Base-by-base conservation (phyloP, 257 asterid species). In the Ligustrum vulgare region DNA sequence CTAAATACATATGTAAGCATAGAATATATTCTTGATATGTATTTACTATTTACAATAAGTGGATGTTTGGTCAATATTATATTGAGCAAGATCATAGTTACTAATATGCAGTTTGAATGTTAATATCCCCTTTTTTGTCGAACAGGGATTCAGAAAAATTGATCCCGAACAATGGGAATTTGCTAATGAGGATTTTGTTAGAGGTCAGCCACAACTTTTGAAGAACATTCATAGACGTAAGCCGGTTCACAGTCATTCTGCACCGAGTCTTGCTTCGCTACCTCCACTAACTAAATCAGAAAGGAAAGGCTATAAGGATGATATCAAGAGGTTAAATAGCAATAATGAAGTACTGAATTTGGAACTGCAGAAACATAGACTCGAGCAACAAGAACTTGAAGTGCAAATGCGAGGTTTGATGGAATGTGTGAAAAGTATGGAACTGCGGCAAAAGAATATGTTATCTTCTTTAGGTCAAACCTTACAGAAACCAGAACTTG, bases 81-180 rank as follows among this genome's bases (percentile, higher is more conserved):
- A 45, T 13, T 4, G 2, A 45, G 56, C 7, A 5, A 45, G 20
- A 45, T 45, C 54, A 13, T 4, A 45, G n/a, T 45, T 45, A 3
- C 0, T 45, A 43, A 13, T 45, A 45, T 45, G 18, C 54, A 45
- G 67, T 72, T 65, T 43, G 2, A 12, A 36, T 76, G 67, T 71
- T 15, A 35, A 51, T 49, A 49, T 70, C 8, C 8, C 16, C 8
- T 20, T 67, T 65, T 74, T 6, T 79, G 75, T 76, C 63, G 28
- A 28, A 47, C 84, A 94, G 97, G 98, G 98, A 51, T 94, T 94
- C 80, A 81, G 97, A 83, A 94, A 94, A 83, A 81, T 78, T 73
- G 98, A 91, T 85, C 92, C 98, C 6, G 97, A 94, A 49, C 91
- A 85, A 68, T 94, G 97, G 98, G 97, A 94, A 70, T 94, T 94